phyloP scores from a whole-genome alignment of 371 early-diverging fungal genomes.

The Phascolomyces articulosus region DNA sequence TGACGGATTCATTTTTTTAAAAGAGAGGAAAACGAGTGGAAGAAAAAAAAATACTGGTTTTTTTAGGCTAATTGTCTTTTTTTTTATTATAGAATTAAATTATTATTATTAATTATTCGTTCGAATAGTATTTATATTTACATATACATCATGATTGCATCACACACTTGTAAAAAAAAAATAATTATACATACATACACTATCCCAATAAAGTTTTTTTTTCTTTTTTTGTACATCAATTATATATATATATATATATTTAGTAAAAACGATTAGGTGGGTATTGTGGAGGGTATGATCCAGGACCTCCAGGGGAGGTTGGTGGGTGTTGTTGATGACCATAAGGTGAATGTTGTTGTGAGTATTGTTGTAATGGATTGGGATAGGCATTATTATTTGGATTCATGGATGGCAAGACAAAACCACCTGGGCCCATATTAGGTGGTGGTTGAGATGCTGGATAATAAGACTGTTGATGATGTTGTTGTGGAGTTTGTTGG shows the following conservation, averaged over 20 bases:
- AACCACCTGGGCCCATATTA: neutral
- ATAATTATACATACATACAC: neutral
- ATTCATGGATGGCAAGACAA: neutral
- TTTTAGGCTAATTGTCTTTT: neutral
- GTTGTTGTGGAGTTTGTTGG: neutral
- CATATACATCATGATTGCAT: slow-evolving; percentile 5
- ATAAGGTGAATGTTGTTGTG: neutral
- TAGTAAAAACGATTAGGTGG: neutral
- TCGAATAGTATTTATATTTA: neutral
- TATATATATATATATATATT: neutral
- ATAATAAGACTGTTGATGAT: neutral
- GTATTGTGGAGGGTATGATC: no score
- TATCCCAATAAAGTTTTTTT: neutral
- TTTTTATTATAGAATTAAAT: neutral
- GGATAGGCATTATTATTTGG: neutral
- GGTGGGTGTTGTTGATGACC: neutral
- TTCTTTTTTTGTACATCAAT: neutral
- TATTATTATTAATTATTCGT: neutral
- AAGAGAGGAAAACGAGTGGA: no score
- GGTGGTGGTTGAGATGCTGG: neutral
- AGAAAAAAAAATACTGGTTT: no score
- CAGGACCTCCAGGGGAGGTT: neutral
- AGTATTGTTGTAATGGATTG: neutral
- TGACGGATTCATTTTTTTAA: no score
- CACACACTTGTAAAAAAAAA: neutral